Evolutionary conservation across 768 basidiomycete genomes (phyloP), one percentile per base, ranked within the genome.

Genomic region (Aureoboletus auriporus): DNA sequence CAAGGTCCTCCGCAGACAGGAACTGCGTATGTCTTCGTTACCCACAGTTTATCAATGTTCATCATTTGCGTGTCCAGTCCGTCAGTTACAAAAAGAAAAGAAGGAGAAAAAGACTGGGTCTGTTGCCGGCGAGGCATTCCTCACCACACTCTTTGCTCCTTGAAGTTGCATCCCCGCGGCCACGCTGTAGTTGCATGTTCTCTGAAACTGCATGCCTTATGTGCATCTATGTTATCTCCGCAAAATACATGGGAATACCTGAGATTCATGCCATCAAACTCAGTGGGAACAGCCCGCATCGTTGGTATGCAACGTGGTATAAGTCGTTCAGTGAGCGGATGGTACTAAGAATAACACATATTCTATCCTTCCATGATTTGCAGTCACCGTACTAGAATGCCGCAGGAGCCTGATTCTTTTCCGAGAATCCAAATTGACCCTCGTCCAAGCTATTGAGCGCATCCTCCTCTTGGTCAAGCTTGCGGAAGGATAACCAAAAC

Each of bases 1-100:
- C 62, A 95, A 95, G 82, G 87, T 88, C 39, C 71, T 93, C 63
- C 88, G 91, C 69, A 77, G 87, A 59, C 87, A 93, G 64, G 92
- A 95, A 67, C 71, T 95, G 57, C 79, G 89, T 92, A 68, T 50
- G 89, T 88, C 20, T 16, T n/a, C 38, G 29, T 40, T 45, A 26
- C 16, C 44, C 39, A 1, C 16, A 8, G 16, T 31, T 11, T 39
- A 5, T 28, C 20, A 13, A 34, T 36, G 29, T 63, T 48, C 39
- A 48, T 34, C 5, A 41, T 47, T 47, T 48, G 34, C 14, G 23
- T 20, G 26, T 56, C 36, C 57, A 89, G 87, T 91, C 77, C 86
- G 83, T 68, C 87, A 91, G 65, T 70, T 47, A 67, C 75, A 77
- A 71, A 80, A 82, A 68, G 73, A 64, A 53, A 65, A 72, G 67